Conservation (phyloP, 768 basidiomycete species). For the Collybiopsis luxurians region DNA sequence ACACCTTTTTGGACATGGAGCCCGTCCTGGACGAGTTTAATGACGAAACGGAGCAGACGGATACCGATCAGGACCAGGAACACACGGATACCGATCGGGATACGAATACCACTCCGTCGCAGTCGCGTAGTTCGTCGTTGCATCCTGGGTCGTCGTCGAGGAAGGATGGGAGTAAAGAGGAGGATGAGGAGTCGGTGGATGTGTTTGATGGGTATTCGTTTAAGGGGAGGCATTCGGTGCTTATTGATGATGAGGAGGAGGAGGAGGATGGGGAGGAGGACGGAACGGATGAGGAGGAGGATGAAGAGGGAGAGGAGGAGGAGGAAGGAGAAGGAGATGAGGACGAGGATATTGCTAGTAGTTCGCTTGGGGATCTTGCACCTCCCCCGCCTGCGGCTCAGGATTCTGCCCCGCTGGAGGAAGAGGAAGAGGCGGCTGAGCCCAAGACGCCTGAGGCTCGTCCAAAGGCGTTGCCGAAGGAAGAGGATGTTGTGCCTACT, state of each 20-base stretch:
- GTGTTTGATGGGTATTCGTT: slow-evolving; percentile 95
- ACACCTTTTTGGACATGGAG: slow-evolving; percentile 94
- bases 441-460: slow-evolving; percentile 79
- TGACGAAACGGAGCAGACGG: slow-evolving; percentile 53
- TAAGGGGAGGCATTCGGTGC: slow-evolving; percentile 80
- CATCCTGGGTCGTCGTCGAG: slow-evolving; percentile 34
- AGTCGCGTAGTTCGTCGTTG: slow-evolving; percentile 75
- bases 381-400: slow-evolving; percentile 5
- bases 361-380: not conserved
- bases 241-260: slow-evolving; percentile 71
- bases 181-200: slow-evolving; percentile 57
- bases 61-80: slow-evolving; percentile 49
- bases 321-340: slow-evolving; percentile 29
- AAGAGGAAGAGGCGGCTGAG: slow-evolving; percentile 31
- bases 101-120: slow-evolving; percentile 74
- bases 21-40: slow-evolving; percentile 81
- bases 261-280: slow-evolving; percentile 42
- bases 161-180: slow-evolving; percentile 16
- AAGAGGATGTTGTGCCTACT: slow-evolving; percentile 5
- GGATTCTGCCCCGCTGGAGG: not conserved
- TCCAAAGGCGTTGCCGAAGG: slow-evolving; percentile 29
- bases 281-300: slow-evolving; percentile 41
- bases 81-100: slow-evolving; percentile 55
- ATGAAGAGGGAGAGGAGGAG: slow-evolving; percentile 32
- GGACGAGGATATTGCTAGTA: not conserved